Base-by-base conservation (phyloP, 2,329 filamentous ascomycete species). In the Ceratocystis papillata region DNA sequence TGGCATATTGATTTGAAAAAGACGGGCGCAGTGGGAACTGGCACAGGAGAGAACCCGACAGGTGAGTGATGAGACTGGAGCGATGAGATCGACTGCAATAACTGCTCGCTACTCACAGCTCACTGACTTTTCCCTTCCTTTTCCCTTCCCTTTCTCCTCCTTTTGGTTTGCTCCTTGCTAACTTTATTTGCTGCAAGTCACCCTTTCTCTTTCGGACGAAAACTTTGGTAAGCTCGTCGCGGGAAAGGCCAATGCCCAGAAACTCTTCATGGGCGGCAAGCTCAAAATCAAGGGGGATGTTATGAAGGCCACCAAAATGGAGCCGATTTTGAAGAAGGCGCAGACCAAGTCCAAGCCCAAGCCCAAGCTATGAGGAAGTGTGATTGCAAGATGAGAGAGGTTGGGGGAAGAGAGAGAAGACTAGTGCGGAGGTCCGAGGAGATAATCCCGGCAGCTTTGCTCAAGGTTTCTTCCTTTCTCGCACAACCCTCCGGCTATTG, bases 1-100 rank as follows among this genome's bases (percentile, higher is more conserved):
- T 99, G 94, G 94, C 85, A 95, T 79, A 89, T 99, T 71, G 94
- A 99, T 76, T 85, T 99, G 69, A 96, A 96, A 82, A 83, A 95
- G 73, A 88, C 87, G 69, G 94, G 94, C 69, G 83, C 82, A 66
- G 92, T 96, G 53, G 88, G 83, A 72, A 87, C 88, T 74, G 94
- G 94, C 66, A 75, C 83, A 30, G 88, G 87, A 71, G 83, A 83
- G 71, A 96, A 96, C 80, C 86, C 93, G 50, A 90, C 86, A 74
- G 89, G 90, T 95, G 75, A 73, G 84, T 77, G 33, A 25, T 61
- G 37, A 12, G 46, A 33, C 37, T n/a, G 5, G 22, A 7, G 20
- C 44, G 33, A 46, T 55, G 8, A 12, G 10, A 10, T 41, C 10
- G 37, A 4, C 37, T 41, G 37, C 10, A 12, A 41, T 4, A 41